Conservation (phyloP, 73 alveolate genomes). For the Paramecium sexaurelia region DNA sequence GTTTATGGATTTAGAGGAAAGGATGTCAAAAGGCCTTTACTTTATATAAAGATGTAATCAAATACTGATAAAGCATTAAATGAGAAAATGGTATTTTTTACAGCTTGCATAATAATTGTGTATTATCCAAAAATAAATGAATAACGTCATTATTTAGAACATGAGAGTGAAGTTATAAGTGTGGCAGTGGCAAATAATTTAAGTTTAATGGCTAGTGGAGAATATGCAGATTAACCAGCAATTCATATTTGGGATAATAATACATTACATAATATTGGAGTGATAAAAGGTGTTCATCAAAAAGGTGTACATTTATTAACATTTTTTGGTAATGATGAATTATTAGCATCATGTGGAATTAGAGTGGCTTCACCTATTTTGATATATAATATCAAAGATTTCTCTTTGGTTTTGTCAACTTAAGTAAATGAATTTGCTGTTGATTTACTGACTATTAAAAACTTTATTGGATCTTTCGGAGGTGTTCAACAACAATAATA, state of each 20-base stretch:
- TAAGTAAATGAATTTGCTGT: conserved; percentile 64
- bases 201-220: conserved; percentile 81
- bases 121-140: conserved; percentile 84
- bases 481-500: conserved; percentile 17
- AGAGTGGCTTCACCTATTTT: conserved; percentile 66
- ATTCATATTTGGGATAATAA: conserved; percentile 94
- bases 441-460: conserved; percentile 55
- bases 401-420: conserved; percentile 54
- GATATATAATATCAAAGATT: conserved; percentile 61
- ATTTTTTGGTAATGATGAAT: conserved; percentile 65
- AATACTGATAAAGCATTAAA: conserved; percentile 68
- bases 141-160: conserved; percentile 90
- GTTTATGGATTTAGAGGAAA: conserved; percentile 95
- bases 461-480: conserved; percentile 56
- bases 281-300: conserved; percentile 91
- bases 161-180: conserved; percentile 88
- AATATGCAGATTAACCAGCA: conserved; percentile 87
- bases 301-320: conserved; percentile 68
- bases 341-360: conserved; percentile 67
- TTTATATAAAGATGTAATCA: conserved; percentile 50
- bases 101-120: conserved; percentile 88
- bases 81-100: conserved; percentile 85
- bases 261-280: conserved; percentile 85
- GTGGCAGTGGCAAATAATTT: conserved; percentile 83
- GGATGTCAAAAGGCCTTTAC: conserved; percentile 87